Conservation (phyloP, 116 monocot genomes). For the Phalaenopsis hybrid region DNA sequence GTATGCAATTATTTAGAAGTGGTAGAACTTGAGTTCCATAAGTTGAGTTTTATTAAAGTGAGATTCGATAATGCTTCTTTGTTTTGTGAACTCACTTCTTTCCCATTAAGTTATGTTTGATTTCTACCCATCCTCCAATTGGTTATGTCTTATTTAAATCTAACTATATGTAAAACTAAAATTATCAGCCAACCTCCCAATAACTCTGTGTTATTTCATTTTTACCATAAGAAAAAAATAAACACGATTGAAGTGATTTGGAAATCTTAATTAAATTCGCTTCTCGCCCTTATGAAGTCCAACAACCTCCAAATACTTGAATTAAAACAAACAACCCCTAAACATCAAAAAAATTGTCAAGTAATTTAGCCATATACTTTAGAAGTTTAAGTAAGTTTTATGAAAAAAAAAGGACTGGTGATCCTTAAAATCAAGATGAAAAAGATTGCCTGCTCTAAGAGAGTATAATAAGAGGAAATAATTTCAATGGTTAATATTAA, state of each 20-base stretch:
- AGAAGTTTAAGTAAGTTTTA: neutral
- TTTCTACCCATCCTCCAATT: too few species aligned
- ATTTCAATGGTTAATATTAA: neutral
- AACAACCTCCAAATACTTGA: neutral
- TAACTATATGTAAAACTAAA: too few species aligned
- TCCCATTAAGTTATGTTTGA: too few species aligned
- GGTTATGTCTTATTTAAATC: too few species aligned
- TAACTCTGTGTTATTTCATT: too few species aligned
- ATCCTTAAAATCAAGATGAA: neutral
- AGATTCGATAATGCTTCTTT: too few species aligned
- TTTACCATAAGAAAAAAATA: too few species aligned
- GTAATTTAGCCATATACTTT: neutral
- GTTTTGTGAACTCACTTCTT: too few species aligned
- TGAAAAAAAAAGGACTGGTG: neutral
- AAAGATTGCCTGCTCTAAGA: neutral
- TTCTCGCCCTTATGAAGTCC: neutral
- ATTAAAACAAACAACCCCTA: neutral
- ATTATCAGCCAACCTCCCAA: too few species aligned
- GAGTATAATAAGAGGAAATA: neutral
- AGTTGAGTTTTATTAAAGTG: too few species aligned
- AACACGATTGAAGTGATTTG: neutral
- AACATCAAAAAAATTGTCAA: neutral
- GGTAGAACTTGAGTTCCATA: too few species aligned
- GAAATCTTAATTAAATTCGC: neutral
- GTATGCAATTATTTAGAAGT: too few species aligned